Conservation (phyloP, 169 alveolate species). For the Eimeria praecox region DNA sequence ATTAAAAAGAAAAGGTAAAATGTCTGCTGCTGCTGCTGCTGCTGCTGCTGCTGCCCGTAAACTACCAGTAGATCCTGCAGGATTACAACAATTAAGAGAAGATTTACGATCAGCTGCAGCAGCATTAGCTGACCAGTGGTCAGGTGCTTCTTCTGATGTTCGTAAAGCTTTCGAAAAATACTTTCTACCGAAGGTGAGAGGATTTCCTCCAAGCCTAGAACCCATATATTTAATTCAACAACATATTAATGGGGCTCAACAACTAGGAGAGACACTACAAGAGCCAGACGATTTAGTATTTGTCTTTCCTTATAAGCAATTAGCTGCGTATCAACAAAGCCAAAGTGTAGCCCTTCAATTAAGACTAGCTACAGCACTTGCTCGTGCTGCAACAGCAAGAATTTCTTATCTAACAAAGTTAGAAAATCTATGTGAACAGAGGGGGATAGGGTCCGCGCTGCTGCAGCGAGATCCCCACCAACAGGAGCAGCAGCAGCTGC, state of each 20-base stretch:
- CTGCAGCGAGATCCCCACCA: no score
- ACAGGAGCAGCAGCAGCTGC: constrained; percentile 3
- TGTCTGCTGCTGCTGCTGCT: no score
- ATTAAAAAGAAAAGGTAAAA: no score
- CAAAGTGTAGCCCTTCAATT: not conserved
- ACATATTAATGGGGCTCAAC: not conserved
- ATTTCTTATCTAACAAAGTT: not conserved
- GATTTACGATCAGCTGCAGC: not conserved
- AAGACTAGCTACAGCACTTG: not conserved
- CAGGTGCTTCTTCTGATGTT: not conserved
- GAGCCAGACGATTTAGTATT: not conserved
- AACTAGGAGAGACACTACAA: not conserved
- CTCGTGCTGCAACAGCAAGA: not conserved
- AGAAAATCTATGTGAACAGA: not conserved
- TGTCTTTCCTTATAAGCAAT: not conserved
- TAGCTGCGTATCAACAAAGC: not conserved
- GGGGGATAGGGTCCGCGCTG: not conserved
- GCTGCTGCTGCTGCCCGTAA: not conserved
- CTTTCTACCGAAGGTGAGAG: not conserved
- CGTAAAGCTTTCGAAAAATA: not conserved
- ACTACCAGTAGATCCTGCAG: not conserved
- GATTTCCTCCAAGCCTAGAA: not conserved
- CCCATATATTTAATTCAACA: not conserved
- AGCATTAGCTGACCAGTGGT: not conserved
- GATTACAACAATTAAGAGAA: not conserved